Conservation (phyloP, 1,284 basidiomycete species). For the Puccinia novopanici region DNA sequence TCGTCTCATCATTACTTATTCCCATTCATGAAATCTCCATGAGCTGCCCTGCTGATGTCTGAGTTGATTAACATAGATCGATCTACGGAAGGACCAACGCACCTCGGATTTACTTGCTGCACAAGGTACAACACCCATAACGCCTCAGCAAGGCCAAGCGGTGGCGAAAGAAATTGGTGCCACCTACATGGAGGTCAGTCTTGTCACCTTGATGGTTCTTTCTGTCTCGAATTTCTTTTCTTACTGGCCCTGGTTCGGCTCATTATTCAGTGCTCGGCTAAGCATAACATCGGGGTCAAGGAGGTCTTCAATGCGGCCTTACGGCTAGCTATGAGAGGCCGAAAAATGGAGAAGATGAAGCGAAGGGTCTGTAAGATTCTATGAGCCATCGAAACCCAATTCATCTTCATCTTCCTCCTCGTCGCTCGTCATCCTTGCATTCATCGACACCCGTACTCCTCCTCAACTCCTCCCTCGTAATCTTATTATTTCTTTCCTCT, state of each 20-base stretch:
- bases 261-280: conserved; percentile 76
- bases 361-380: conserved; percentile 44
- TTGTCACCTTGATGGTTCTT: too few relatives aligned
- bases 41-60: too few relatives aligned
- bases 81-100: conserved; percentile 81
- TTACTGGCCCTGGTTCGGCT: background rate
- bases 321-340: conserved; percentile 72
- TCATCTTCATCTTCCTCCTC: background rate
- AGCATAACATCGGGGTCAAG: conserved; percentile 81
- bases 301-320: conserved; percentile 91
- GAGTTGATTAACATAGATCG: conserved; percentile 57
- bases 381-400: background rate
- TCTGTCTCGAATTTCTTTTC: background rate
- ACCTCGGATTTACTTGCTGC: conserved; percentile 88
- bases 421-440: background rate
- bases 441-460: background rate
- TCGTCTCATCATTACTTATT: background rate
- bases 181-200: conserved; percentile 54
- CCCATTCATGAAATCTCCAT: background rate
- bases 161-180: conserved; percentile 50
- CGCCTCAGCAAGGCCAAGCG: conserved; percentile 63
- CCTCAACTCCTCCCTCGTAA: background rate
- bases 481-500: too few relatives aligned
- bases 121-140: conserved; percentile 83
- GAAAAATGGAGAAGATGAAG: conserved; percentile 41